Evolutionary conservation across 1,284 basidiomycete genomes (phyloP), one percentile per base, ranked within the genome.

Genomic region (Pterulicium gracile): DNA sequence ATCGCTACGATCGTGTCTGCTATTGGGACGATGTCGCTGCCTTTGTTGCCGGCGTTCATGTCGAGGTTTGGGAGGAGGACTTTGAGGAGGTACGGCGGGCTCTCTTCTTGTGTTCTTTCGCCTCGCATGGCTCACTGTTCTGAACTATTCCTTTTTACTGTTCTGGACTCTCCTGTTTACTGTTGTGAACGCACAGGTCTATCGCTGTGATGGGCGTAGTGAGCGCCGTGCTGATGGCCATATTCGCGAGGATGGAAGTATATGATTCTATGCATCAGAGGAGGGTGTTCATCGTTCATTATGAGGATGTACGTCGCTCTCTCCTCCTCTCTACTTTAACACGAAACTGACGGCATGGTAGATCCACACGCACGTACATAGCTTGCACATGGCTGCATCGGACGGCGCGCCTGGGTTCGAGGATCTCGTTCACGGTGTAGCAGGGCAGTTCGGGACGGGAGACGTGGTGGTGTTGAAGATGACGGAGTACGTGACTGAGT

Each of bases 261-360:
- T 98, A 93, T 59, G 91, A 97, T 58, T 61, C 58, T 12, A 79
- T 79, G 68, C 94, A 97, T 60, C 95, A 94, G 51, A 92, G 93
- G 63, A 70, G 95, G 45, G 53, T 96, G 39, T 93, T 88, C 55
- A 73, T 94, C 18, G 67, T 97, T 48, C 86, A 93, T 59, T 75
- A 82, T 54, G 91, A 95, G 64, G 94, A 98, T 61, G 88, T 90
- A 55, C 55, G 81, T 65, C 3, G 18, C 47, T 48, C 13, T 32
- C 17, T 47, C 21, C 3, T 40, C 47, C 32, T 43, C 36, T 5
- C 40, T 41, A 41, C 23, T 12, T 43, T 35, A 36, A n/a, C 23
- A 42, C 10, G 17, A 22, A 24, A 23, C n/a, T 23, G 23, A 18
- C 46, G 27, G 43, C 43, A 48, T 19, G 22, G 3, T 54, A 91